These are phyloP conservation scores for Podospora australis DNA, from an alignment of 495 filamentous ascomycete genomes.

Conservation along the genomic window DNA sequence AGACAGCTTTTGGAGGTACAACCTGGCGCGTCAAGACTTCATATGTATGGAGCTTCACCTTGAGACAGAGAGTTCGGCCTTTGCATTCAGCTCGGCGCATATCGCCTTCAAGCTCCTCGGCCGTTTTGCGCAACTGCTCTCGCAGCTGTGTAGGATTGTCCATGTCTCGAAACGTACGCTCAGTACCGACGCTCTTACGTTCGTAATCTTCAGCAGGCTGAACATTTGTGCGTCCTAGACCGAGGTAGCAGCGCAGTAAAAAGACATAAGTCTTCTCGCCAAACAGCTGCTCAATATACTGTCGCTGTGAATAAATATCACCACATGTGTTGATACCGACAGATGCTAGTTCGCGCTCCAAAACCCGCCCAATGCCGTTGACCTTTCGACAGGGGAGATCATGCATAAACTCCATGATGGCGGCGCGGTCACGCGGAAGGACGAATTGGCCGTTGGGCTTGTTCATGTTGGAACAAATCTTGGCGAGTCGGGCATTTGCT, in stretches of 20 bases:
- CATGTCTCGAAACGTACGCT: constrained; percentile 86
- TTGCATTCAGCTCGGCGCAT: constrained; percentile 73
- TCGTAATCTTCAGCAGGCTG: constrained; percentile 86
- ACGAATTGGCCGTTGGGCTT: constrained; percentile 93
- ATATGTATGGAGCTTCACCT: constrained; percentile 91
- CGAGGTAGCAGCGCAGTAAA: constrained; percentile 75
- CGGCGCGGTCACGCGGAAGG: constrained; percentile 59
- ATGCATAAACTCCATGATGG: constrained; percentile 80
- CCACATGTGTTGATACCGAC: constrained; percentile 86
- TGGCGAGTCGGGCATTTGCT: constrained; percentile 86
- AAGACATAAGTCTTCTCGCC: constrained; percentile 89
- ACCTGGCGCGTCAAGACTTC: constrained; percentile 83
- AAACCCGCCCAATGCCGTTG: constrained; percentile 87
- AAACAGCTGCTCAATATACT: constrained; percentile 66
- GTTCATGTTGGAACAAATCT: constrained; percentile 90
- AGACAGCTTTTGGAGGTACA: constrained; percentile 64
- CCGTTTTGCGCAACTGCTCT: constrained; percentile 68
- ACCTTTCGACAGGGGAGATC: constrained; percentile 80
- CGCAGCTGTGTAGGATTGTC: constrained; percentile 59
- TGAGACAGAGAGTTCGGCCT: constrained; percentile 82
- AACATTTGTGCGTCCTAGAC: constrained; percentile 80
- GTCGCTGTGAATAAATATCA: constrained; percentile 73
- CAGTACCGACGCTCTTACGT: constrained; percentile 88
- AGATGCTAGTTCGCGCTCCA: constrained; percentile 85
- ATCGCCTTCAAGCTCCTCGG: constrained; percentile 86